These are phyloP conservation scores for Didymellaceae sp. DNA, from an alignment of 2,329 filamentous ascomycete species.

Conservation along the genomic window DNA sequence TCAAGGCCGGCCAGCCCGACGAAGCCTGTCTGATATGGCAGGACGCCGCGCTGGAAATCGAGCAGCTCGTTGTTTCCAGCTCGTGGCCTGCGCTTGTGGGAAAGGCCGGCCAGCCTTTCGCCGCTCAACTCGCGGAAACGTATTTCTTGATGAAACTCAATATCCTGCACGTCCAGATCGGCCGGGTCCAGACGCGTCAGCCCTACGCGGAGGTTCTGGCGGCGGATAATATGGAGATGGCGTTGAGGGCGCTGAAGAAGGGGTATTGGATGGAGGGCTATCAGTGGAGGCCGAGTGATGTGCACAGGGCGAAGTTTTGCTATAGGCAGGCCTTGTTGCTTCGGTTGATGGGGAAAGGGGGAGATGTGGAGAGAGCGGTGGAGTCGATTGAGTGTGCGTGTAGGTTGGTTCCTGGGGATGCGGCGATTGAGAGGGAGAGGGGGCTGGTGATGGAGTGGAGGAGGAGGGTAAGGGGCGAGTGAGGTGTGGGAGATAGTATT, in stretches of 20 bases:
- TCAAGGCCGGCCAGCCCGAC: background rate
- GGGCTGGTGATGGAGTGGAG: background rate
- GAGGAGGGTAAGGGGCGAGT: background rate
- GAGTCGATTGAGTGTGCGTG: background rate
- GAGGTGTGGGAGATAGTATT: too few relatives aligned
- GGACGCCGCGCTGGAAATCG: background rate
- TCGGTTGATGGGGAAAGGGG: background rate
- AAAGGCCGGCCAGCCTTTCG: conserved; percentile 13
- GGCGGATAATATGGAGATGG: background rate
- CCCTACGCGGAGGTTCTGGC: background rate
- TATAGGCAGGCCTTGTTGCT: background rate
- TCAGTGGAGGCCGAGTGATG: background rate
- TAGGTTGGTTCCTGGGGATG: background rate
- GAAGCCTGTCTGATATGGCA: background rate
- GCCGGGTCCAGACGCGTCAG: background rate
- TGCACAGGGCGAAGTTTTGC: background rate
- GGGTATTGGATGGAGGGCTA: background rate
- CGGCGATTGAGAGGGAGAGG: background rate
- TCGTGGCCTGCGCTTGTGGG: background rate
- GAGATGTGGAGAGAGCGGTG: background rate
- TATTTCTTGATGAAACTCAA: conserved; percentile 29
- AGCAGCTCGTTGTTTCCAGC: background rate
- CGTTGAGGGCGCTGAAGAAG: background rate
- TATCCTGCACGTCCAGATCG: conserved; percentile 18
- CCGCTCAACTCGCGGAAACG: conserved; percentile 18